phyloP scores from a whole-genome alignment of 2,329 filamentous ascomycete species.

The Stagonosporopsis vannaccii region DNA sequence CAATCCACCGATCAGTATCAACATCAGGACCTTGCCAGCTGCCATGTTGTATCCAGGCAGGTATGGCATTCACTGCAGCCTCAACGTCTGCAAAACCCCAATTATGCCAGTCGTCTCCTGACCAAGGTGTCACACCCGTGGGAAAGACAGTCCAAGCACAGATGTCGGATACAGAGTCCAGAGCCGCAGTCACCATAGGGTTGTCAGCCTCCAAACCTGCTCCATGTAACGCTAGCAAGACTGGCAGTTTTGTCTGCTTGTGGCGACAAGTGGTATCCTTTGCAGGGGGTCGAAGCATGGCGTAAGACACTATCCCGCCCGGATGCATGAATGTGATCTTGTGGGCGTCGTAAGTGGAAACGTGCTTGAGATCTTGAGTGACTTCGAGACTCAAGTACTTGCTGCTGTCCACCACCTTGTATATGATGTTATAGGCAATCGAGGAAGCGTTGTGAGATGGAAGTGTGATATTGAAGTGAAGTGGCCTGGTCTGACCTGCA shows the following conservation, averaged over 20 bases:
- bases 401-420: slow-evolving; percentile 25
- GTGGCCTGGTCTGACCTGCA: slow-evolving; percentile 53
- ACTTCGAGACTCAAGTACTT: slow-evolving; percentile 28
- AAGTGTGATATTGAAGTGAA: slow-evolving; percentile 48
- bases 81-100: slow-evolving; percentile 66
- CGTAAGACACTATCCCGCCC: slow-evolving; percentile 63
- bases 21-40: slow-evolving; percentile 59
- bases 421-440: slow-evolving; percentile 36
- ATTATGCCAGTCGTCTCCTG: slow-evolving; percentile 67
- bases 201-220: slow-evolving; percentile 64
- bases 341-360: slow-evolving; percentile 53
- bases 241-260: slow-evolving; percentile 47
- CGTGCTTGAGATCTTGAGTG: slow-evolving; percentile 35
- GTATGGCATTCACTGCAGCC: slow-evolving; percentile 59
- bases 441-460: slow-evolving; percentile 31
- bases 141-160: slow-evolving; percentile 65
- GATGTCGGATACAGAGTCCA: slow-evolving; percentile 60
- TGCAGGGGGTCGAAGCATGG: slow-evolving; percentile 63
- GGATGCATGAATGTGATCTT: slow-evolving; percentile 64
- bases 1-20: slow-evolving; percentile 58
- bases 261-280: slow-evolving; percentile 43
- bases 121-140: slow-evolving; percentile 65
- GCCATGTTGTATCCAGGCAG: slow-evolving; percentile 58
- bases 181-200: slow-evolving; percentile 54
- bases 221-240: slow-evolving; percentile 63